These are phyloP conservation scores for Heracleum sosnowskyi DNA, from an alignment of 129 eudicot species.

Conservation along the genomic window DNA sequence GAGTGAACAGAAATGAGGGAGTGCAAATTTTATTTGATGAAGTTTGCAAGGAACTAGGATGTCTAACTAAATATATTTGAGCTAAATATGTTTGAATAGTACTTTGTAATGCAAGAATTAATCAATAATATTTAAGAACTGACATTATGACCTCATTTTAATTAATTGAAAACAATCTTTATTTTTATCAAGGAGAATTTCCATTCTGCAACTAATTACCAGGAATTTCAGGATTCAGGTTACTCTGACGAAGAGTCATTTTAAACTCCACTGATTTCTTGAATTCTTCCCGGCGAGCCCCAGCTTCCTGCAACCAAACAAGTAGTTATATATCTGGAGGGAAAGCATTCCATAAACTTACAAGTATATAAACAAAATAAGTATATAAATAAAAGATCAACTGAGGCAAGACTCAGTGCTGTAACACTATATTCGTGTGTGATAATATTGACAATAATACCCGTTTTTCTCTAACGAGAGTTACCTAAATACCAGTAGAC, in stretches of 20 bases:
- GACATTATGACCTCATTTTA: neutral
- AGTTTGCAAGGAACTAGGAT: neutral
- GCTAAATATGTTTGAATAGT: neutral
- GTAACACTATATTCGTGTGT: no score
- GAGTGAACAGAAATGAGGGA: neutral
- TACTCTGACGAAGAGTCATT: constrained; percentile 68
- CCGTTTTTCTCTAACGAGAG: no score
- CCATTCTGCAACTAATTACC: constrained; percentile 38
- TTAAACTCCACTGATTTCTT: constrained; percentile 72
- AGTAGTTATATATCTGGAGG: neutral
- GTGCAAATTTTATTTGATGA: neutral
- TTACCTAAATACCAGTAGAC: no score
- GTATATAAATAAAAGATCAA: no score
- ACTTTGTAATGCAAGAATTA: neutral
- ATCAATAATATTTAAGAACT: neutral
- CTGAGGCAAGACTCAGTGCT: no score
- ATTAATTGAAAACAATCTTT: neutral
- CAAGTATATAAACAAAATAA: neutral
- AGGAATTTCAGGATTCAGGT: constrained; percentile 79
- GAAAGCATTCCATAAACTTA: neutral
- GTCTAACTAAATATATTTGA: no score
- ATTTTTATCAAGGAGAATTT: neutral
- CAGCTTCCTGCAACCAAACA: constrained; percentile 55
- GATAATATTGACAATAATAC: no score
- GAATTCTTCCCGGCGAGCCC: constrained; percentile 74